Conservation (phyloP, 305 asterid genomes). For the Nicotiana rustica region DNA sequence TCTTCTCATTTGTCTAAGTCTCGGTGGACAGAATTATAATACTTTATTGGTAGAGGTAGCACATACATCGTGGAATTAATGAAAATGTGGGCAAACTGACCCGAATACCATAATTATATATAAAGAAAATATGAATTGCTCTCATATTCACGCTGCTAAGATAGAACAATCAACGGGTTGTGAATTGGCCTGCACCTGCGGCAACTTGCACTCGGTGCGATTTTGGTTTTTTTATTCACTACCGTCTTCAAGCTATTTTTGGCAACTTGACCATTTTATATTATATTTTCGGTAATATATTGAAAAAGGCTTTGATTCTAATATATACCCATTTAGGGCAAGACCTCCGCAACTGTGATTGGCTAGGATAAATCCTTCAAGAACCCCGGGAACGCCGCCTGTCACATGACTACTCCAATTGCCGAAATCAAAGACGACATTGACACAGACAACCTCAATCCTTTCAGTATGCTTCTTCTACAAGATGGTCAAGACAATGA, state of each 20-base stretch:
- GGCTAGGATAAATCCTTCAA: not conserved
- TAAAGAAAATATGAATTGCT: too few species aligned
- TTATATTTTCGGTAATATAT: not conserved
- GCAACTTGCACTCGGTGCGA: not conserved
- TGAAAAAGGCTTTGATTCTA: not conserved
- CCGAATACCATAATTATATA: too few species aligned
- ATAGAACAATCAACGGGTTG: too few species aligned
- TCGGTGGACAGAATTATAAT: too few species aligned
- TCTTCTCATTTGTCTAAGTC: too few species aligned
- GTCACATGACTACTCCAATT: not conserved
- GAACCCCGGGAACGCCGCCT: constrained; percentile 5
- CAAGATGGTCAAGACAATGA: constrained; percentile 33
- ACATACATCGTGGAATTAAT: too few species aligned
- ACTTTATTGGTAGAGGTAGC: too few species aligned
- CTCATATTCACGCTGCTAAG: too few species aligned
- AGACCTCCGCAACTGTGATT: not conserved
- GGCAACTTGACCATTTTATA: not conserved
- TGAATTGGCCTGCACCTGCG: not conserved
- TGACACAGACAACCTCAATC: constrained; percentile 43
- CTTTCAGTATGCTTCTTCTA: constrained; percentile 45
- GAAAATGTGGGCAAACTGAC: too few species aligned
- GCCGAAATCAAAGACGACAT: constrained; percentile 1
- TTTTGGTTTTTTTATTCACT: too few species aligned
- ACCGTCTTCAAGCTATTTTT: too few species aligned
- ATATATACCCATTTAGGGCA: not conserved